Evolutionary conservation across 768 basidiomycete genomes (phyloP), one percentile per base, ranked within the genome.

Genomic region (Lactarius hengduanensis): DNA sequence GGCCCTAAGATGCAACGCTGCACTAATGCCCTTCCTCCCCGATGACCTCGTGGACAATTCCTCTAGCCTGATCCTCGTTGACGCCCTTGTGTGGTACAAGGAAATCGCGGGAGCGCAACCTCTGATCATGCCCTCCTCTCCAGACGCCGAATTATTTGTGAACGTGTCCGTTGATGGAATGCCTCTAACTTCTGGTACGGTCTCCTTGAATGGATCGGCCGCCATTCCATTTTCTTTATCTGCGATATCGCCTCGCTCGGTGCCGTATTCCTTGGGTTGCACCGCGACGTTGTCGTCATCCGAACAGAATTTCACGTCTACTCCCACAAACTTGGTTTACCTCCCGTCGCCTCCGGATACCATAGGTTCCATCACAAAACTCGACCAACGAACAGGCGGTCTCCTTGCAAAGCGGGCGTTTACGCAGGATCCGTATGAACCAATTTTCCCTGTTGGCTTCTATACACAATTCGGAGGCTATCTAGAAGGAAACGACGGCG

Each of bases 391-490:
- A 30, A 81, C 81, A 0, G 83, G 82, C 1, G 77, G 78, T 9
- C 68, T 83, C 50, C 75, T 82, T 70, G 76, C 75, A 3, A 80
- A 79, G 60, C 77, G 76, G 64, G 74, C 59, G 32, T 70, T 71
- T 9, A 63, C 58, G 13, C 66, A 57, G 1, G 74, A 70, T 13
- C 43, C 57, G 1, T 77, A 75, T 66, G 71, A 78, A 66, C 76
- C 82, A 0, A 75, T 87, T 16, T 74, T 92, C 64, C 90, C 92
- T 0, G 82, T 90, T 55, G 91, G 91, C 0, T 93, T 89, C 74
- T 92, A 91, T 71, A 85, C 90, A 0, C 74, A 80, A 6, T 87
- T 89, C 57, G 83, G 81, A 50, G 73, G 75, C 15, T 86, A 85
- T 66, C 76, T 91, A 22, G 81, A 77, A 2, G 72, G 76, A 7